Evolutionary conservation across 2,329 filamentous ascomycete species (phyloP).

Genomic region (Aotearoamyces nothofagi): DNA sequence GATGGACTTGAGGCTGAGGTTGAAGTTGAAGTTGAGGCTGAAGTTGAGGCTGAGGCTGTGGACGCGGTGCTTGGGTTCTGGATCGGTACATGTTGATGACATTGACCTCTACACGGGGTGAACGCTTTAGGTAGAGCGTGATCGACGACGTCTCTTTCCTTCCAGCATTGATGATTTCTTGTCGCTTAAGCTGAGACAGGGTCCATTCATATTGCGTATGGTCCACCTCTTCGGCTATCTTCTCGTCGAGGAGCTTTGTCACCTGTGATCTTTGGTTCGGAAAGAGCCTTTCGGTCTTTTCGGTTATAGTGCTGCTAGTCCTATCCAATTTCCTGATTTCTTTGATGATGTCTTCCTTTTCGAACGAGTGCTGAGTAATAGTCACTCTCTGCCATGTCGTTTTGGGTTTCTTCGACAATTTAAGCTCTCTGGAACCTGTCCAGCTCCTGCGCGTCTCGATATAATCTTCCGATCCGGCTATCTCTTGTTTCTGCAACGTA

Average conservation of each 20-base stretch:
- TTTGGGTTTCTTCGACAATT: not conserved
- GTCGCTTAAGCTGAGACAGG: not conserved
- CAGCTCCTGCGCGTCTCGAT: too few relatives aligned
- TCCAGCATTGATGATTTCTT: not conserved
- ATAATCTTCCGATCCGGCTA: not conserved
- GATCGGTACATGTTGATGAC: not conserved
- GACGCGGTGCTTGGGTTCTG: too few relatives aligned
- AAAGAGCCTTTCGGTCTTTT: not conserved
- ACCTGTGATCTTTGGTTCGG: not conserved
- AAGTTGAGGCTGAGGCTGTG: too few relatives aligned
- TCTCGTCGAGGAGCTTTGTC: not conserved
- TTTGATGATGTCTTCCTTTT: not conserved
- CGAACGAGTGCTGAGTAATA: not conserved
- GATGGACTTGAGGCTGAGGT: too few relatives aligned
- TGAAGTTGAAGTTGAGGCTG: too few relatives aligned
- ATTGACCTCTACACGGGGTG: not conserved
- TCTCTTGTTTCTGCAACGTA: not conserved
- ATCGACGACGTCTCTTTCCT: not conserved
- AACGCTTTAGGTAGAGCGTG: not conserved
- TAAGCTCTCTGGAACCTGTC: not conserved
- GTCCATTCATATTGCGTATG: not conserved
- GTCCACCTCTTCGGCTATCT: not conserved
- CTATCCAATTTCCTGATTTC: not conserved
- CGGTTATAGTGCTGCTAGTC: not conserved
- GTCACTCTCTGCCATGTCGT: not conserved